A percentile compares a stretch with the other conserved stretches of the same genome.
Evolutionary conservation across 768 basidiomycete genomes (phyloP).

Genomic region (Amanita polypyramis): DNA sequence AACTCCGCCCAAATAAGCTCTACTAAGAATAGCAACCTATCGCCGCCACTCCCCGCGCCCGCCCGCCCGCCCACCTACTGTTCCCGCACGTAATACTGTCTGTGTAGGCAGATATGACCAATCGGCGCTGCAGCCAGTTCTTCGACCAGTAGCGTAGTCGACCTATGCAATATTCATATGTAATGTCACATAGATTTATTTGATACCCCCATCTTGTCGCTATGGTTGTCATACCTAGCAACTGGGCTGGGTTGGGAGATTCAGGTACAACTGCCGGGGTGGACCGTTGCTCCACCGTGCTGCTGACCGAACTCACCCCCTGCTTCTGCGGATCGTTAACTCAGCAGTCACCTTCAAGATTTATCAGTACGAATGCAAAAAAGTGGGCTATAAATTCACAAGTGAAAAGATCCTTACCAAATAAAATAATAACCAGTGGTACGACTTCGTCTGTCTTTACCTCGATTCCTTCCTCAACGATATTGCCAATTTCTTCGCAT

Average conservation of each 20-base stretch:
- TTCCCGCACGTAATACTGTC: slow-evolving; percentile 38
- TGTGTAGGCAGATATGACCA: slow-evolving; percentile 39
- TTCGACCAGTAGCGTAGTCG: slow-evolving; percentile 36
- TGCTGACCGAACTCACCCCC: slow-evolving; percentile 36
- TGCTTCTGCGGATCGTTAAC: slow-evolving; percentile 30
- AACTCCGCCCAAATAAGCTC: slow-evolving; percentile 21
- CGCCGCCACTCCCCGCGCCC: slow-evolving; percentile 12
- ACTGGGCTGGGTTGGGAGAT: slow-evolving; percentile 42
- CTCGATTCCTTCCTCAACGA: slow-evolving; percentile 40
- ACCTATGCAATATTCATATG: slow-evolving; percentile 29
- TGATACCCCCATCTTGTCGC: too few relatives aligned
- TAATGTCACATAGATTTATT: too few relatives aligned
- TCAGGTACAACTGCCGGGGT: slow-evolving; percentile 44
- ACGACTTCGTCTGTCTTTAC: slow-evolving; percentile 38
- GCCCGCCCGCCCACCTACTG: slow-evolving; percentile 15
- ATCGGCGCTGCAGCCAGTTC: slow-evolving; percentile 38
- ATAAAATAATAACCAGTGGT: slow-evolving; percentile 46
- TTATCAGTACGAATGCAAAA: slow-evolving; percentile 1
- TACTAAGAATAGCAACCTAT: not conserved
- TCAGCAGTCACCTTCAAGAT: slow-evolving; percentile 25
- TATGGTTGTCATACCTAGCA: slow-evolving; percentile 38
- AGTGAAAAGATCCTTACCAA: slow-evolving; percentile 44
- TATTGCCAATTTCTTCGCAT: slow-evolving; percentile 37
- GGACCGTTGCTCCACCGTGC: slow-evolving; percentile 41
- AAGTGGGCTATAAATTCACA: slow-evolving; percentile 20